Base-by-base conservation (phyloP, 495 filamentous ascomycete genomes). In the Podospora pseudocomata region DNA sequence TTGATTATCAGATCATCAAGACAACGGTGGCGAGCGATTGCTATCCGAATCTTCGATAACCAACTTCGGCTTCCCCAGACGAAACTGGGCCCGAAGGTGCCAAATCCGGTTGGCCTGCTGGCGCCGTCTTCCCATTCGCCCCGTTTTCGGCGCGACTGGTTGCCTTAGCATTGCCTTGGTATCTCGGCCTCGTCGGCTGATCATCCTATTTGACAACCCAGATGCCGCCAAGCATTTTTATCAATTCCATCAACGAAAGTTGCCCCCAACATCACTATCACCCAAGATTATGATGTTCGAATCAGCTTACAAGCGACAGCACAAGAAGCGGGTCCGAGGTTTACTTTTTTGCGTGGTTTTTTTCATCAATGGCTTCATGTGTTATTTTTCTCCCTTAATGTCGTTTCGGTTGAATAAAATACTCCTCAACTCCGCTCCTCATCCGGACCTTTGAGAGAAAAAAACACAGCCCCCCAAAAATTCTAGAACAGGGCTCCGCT, bases 201-300 rank as follows among this genome's bases (percentile, higher is more conserved):
- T 58, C 13, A 58, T 58, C 55, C 55, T 58, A 65, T 59, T 65
- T 66, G 64, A 30, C 13, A 11, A 65, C 67, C 67, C 67, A n/a
- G 58, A 68, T 68, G 19, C 4, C 23, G 55, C n/a, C 55, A 58
- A 58, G 67, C 60, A 6, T 67, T 76, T 71, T 77, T 77, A 74
- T 77, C 75, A 69, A 66, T 74, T 72, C 65, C 34, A 68, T 71
- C 67, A 66, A 44, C 55, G n/a, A 49, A 49, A 11, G 23, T 23
- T 16, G 30, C 39, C 39, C 39, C 9, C 39, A 16, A 49, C 15
- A 49, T 49, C 39, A 49, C 13, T 49, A 13, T 49, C 39, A 49
- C 39, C 39, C 39, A 49, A 49, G 39, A 49, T 49, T 49, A 16
- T 11, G 39, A 49, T 49, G 9, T 49, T 49, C 39, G 39, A 49